Evolutionary conservation across 2,329 filamentous ascomycete genomes (phyloP).

Genomic region (Paradendryphiella salina): DNA sequence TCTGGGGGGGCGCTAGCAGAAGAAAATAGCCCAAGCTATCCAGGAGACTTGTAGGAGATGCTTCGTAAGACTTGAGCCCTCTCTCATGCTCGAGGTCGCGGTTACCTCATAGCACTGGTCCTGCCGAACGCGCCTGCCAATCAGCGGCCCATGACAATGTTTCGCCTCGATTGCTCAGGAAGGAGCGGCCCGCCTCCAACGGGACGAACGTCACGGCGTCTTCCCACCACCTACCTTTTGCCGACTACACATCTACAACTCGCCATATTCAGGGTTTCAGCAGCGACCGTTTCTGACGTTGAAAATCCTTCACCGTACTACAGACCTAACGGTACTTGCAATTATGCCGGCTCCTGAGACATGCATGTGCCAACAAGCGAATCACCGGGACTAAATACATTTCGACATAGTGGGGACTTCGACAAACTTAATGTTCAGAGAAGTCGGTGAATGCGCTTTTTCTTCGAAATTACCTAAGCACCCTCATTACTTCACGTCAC

Average conservation of each 20-base stretch:
- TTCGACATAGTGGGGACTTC: neutral
- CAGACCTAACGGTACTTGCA: neutral
- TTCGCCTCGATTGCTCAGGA: slow-evolving; percentile 4
- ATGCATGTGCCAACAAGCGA: slow-evolving; percentile 5
- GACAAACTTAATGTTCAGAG: neutral
- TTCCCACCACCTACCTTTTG: neutral
- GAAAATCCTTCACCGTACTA: neutral
- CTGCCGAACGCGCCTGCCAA: slow-evolving; percentile 16
- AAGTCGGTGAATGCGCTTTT: neutral
- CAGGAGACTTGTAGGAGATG: neutral
- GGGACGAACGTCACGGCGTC: slow-evolving; percentile 11
- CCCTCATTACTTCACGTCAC: too few relatives aligned
- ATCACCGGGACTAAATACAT: neutral
- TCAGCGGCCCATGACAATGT: slow-evolving; percentile 9
- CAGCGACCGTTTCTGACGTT: neutral
- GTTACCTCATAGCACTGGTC: slow-evolving; percentile 17
- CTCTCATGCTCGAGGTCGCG: slow-evolving; percentile 7
- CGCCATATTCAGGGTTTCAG: neutral
- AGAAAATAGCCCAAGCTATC: neutral
- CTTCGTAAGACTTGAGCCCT: slow-evolving; percentile 1
- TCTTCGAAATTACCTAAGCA: neutral
- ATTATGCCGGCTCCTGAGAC: slow-evolving; percentile 13
- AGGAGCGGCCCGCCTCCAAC: slow-evolving; percentile 16
- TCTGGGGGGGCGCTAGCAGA: neutral
- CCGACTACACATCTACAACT: neutral